Conservation (phyloP, 1,139 yeast genomes). For the Suhomyces bribrorum region DNA sequence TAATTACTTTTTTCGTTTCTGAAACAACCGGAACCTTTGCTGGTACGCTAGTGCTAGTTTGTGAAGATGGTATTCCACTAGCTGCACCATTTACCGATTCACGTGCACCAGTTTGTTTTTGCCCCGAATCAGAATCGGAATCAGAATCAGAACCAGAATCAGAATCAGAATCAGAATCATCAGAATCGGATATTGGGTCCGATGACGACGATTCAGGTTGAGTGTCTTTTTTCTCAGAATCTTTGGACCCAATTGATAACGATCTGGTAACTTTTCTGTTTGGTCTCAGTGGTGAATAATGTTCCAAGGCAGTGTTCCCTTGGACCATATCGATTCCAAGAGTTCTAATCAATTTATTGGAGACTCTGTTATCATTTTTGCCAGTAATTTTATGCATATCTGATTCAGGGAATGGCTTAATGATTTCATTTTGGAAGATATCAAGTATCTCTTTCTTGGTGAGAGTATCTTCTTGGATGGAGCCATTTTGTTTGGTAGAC, state of each 20-base stretch:
- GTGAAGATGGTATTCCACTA: too few relatives aligned
- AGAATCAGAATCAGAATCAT: not conserved
- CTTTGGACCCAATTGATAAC: not conserved
- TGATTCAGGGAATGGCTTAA: slow-evolving; percentile 14
- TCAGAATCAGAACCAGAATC: not conserved
- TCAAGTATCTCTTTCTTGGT: slow-evolving; percentile 29
- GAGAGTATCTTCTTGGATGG: slow-evolving; percentile 15
- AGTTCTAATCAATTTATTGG: slow-evolving; percentile 17
- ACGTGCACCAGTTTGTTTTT: too few relatives aligned
- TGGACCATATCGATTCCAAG: slow-evolving; percentile 28
- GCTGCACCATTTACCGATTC: too few relatives aligned
- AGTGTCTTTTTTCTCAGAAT: not conserved
- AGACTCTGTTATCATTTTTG: slow-evolving; percentile 17
- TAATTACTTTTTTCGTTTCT: not conserved
- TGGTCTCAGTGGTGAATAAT: not conserved
- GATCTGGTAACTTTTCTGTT: not conserved
- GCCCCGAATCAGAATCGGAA: not conserved
- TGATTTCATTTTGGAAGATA: slow-evolving; percentile 24
- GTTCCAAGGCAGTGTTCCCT: slow-evolving; percentile 6
- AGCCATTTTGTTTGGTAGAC: not conserved
- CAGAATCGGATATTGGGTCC: not conserved
- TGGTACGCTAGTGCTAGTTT: too few relatives aligned
- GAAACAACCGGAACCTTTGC: too few relatives aligned
- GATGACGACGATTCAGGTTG: not conserved
- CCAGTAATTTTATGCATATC: slow-evolving; percentile 10